These are phyloP conservation scores for Flaveria bidentis DNA, from an alignment of 129 eudicot genomes.

Conservation along the genomic window DNA sequence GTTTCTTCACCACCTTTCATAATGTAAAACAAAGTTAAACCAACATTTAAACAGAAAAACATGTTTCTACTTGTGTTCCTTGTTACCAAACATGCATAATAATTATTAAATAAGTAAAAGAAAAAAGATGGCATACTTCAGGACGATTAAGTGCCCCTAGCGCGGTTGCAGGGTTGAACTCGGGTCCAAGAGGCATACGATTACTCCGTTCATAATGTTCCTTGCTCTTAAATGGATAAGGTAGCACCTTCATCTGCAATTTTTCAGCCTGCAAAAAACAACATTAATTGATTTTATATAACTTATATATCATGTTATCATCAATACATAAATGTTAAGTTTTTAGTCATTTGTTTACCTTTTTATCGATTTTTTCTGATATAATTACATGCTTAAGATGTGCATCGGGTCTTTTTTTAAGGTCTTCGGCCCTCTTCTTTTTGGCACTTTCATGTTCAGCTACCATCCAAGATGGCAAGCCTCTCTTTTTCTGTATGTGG, in stretches of 20 bases:
- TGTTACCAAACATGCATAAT: neutral
- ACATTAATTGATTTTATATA: neutral
- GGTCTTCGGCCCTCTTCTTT: slow-evolving; percentile 76
- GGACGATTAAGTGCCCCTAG: slow-evolving; percentile 73
- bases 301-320: neutral
- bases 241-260: slow-evolving; percentile 65
- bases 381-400: slow-evolving; percentile 83
- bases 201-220: slow-evolving; percentile 78
- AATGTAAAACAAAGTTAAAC: slow-evolving; percentile 22
- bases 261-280: slow-evolving; percentile 70
- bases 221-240: slow-evolving; percentile 77
- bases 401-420: slow-evolving; percentile 84
- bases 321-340: neutral
- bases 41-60: slow-evolving; percentile 2
- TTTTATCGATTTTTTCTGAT: slow-evolving; percentile 87
- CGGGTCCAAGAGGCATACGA: slow-evolving; percentile 96
- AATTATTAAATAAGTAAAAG: neutral
- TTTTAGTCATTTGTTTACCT: slow-evolving; percentile 42
- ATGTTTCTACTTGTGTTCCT: neutral
- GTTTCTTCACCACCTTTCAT: slow-evolving; percentile 74
- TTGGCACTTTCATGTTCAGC: slow-evolving; percentile 76
- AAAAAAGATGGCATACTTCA: slow-evolving; percentile 46
- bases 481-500: slow-evolving; percentile 65
- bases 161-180: slow-evolving; percentile 79
- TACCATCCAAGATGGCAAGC: slow-evolving; percentile 74